Conservation (phyloP, 352 stramenopile species). For the Phytophthora melonis region DNA sequence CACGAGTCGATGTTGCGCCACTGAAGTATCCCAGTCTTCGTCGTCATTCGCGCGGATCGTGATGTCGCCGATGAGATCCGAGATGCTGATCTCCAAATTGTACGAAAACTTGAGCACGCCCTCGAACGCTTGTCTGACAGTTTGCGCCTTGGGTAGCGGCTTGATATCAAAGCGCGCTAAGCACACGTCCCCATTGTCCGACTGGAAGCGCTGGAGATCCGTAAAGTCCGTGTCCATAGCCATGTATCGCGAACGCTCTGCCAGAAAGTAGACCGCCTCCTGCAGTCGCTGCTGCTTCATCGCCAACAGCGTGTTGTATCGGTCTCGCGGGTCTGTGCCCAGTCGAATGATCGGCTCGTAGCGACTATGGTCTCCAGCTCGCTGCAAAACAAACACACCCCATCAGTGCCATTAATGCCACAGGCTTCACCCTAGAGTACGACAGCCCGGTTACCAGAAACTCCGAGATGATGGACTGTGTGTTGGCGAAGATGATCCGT, state of each 20-base stretch:
- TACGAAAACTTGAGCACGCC: constrained; percentile 54
- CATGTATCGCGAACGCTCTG: constrained; percentile 45
- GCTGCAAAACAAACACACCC: constrained; percentile 16
- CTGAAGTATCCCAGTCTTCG: constrained; percentile 36
- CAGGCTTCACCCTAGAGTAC: neutral
- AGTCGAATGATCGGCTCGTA: constrained; percentile 52
- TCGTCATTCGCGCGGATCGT: constrained; percentile 57
- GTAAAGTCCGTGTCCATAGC: constrained; percentile 46
- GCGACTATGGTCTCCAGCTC: constrained; percentile 35
- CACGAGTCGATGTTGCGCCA: constrained; percentile 52
- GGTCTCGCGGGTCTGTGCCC: constrained; percentile 31
- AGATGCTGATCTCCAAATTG: constrained; percentile 58
- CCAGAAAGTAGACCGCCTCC: constrained; percentile 48
- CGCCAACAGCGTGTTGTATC: constrained; percentile 43
- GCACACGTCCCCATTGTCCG: constrained; percentile 43
- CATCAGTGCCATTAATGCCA: constrained; percentile 1
- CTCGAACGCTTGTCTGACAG: constrained; percentile 51
- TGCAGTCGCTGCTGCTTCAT: constrained; percentile 53
- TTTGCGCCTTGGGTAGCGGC: constrained; percentile 40
- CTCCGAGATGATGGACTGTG: constrained; percentile 43
- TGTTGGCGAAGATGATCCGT: constrained; percentile 47
- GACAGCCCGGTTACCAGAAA: constrained; percentile 38
- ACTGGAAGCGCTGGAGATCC: constrained; percentile 53
- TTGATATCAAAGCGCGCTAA: constrained; percentile 57
- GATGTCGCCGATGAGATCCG: constrained; percentile 49